Evolutionary conservation across 1,284 basidiomycete species (phyloP), one percentile per base, ranked within the genome.

Genomic region (Apiotrichum montevideense): DNA sequence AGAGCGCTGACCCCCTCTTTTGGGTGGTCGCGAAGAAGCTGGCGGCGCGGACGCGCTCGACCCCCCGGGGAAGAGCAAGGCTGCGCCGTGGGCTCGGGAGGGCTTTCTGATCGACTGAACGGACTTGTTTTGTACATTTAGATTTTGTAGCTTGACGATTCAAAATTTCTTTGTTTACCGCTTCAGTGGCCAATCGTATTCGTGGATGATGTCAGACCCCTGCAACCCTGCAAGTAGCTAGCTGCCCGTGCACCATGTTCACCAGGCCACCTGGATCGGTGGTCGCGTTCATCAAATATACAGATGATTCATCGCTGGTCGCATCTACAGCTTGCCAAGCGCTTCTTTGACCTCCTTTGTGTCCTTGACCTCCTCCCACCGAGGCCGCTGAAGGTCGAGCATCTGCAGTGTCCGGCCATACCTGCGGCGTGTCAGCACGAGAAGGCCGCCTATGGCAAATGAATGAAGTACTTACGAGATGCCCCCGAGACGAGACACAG

Each of bases 401-500:
- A 66, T 62, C 37, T 68, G 70, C 48, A 10, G n/a, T 5, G 11
- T 46, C 11, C 33, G 42, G 37, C 83, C 86, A 42, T 81, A 81
- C 53, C 83, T 81, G 42, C 41, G 45, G 47, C 14, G 21, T 46
- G 46, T 35, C 51, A 55, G 29, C 43, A 37, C 43, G 29, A 33
- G 39, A 7, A 44, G 32, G 21, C 43, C 45, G 44, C 46, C 39
- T 3, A 29, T 29, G 29, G 29, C 29, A 29, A 29, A 29, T 2
- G 29, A 29, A 29, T 29, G 41, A 42, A 35, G 33, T 7, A 63
- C 82, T 70, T 85, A 88, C 51, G 78, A 79, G 29, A 77, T 77
- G 4, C 85, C 86, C 6, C 87, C 87, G 29, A 89, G 72, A 37
- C 87, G 80, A 3, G 82, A 81, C 14, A 89, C 77, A 1, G 85